Base-by-base conservation (phyloP, 2,329 filamentous ascomycete species). In the Polychaeton citri region DNA sequence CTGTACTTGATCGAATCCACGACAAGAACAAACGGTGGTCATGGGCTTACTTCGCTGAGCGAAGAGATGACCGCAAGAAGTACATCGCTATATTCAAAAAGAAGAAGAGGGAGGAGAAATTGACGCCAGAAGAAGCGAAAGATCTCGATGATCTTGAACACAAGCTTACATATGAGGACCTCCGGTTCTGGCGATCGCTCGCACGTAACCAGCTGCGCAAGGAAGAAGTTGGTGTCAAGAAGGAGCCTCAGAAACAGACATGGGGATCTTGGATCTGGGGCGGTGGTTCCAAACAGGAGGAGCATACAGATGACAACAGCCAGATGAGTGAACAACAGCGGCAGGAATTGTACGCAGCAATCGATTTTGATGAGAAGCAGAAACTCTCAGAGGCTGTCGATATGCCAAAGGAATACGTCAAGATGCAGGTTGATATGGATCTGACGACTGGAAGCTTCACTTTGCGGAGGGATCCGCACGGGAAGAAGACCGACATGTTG, bases 51-150 rank as follows among this genome's bases (percentile, higher is more conserved):
- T 92, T 98, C 62, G 81, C 79, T 40, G 87, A 98, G 57, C 78
- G 90, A 36, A 75, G 90, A 46, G 88, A 98, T 55, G 81, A 96
- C 50, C 81, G 90, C 32, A 74, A 75, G 41, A 74, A 76, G 32
- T 99, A 98, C 55, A 95, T 96, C 41, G 76, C 85, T 41, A 64
- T 98, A 1, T 99, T 96, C 72, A 98, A 96, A 61, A 95, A 94
- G 64, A 83, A 78, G 59, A 78, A 74, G 48, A 76, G 77, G 41
- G 80, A 82, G 41, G 72, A 79, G 47, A 66, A 65, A 37, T 63
- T 95, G 8, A 70, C 76, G 0, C 57, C 76, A 0, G 67, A 78
- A 6, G 90, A 98, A 47, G 68, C 60, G 2, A 76, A 79, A 31
- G 81, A 87, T 26, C 55, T 95, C 2, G 74, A 79, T 30, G 69